Percentiles rank a stretch among this genome's conserved stretches.
phyloP scores from a whole-genome alignment of 164 flowering plant species.

The Vitis amurensis region DNA sequence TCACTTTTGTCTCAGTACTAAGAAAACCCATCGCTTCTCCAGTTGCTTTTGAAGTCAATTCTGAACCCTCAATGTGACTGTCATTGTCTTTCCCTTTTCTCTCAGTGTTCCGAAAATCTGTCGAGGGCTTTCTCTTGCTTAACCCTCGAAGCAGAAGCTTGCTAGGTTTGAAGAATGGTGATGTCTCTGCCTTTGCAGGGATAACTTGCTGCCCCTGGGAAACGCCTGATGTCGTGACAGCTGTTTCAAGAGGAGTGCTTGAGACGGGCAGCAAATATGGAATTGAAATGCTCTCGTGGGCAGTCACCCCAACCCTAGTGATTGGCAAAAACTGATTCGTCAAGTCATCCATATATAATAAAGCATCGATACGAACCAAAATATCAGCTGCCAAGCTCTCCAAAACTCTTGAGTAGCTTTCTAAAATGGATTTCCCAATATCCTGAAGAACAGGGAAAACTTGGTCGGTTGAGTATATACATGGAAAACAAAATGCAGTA shows the following conservation, averaged over 20 bases:
- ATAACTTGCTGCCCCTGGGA: constrained; percentile 37
- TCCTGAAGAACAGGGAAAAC: constrained; percentile 33
- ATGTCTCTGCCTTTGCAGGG: constrained; percentile 35
- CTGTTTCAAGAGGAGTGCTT: constrained; percentile 38
- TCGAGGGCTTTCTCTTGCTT: constrained; percentile 47
- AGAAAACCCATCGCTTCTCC: too few species aligned
- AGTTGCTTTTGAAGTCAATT: too few species aligned
- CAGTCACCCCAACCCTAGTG: constrained; percentile 34
- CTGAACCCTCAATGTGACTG: constrained; percentile 9
- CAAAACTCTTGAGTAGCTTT: constrained; percentile 71
- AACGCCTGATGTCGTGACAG: constrained; percentile 43
- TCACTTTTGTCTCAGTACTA: too few species aligned
- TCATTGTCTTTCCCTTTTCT: constrained; percentile 24
- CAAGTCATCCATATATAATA: constrained; percentile 58
- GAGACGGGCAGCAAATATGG: constrained; percentile 33
- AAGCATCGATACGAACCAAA: constrained; percentile 59
- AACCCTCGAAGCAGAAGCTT: constrained; percentile 36
- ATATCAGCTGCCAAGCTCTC: constrained; percentile 76
- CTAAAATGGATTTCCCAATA: constrained; percentile 69
- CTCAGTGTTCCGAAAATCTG: constrained; percentile 43
- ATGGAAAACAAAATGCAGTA: neutral
- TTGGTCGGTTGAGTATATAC: neutral
- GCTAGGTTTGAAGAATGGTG: constrained; percentile 26
- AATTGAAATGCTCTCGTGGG: constrained; percentile 28
- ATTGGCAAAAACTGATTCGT: constrained; percentile 35